A percentile compares a stretch with the other conserved stretches of the same genome.
phyloP scores from a whole-genome alignment of 768 basidiomycete genomes.

The Amanita rubescens region DNA sequence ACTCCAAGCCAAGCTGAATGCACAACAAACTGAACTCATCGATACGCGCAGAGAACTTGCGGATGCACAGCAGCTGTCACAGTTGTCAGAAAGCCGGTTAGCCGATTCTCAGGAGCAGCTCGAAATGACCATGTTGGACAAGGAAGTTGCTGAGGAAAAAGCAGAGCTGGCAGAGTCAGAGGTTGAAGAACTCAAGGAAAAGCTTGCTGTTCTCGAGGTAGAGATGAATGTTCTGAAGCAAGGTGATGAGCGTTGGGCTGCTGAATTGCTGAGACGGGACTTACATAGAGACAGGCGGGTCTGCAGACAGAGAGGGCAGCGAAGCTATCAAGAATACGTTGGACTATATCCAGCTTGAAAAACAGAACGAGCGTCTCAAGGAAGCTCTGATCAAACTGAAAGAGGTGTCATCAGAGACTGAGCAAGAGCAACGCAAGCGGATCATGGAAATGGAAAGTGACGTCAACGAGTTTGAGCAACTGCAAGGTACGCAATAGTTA shows the following conservation, averaged over 20 bases:
- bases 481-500: slow-evolving; percentile 51
- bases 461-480: slow-evolving; percentile 63
- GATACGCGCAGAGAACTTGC: slow-evolving; percentile 69
- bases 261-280: slow-evolving; percentile 1
- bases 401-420: slow-evolving; percentile 83
- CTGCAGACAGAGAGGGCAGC: slow-evolving; percentile 17
- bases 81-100: slow-evolving; percentile 61
- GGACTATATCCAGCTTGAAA: slow-evolving; percentile 83
- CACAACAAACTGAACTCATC: slow-evolving; percentile 73
- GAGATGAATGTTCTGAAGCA: slow-evolving; percentile 77
- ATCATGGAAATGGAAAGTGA: slow-evolving; percentile 91
- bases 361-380: slow-evolving; percentile 92
- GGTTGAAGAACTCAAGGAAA: slow-evolving; percentile 73
- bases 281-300: slow-evolving; percentile 10
- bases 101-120: slow-evolving; percentile 83
- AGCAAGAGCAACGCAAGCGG: slow-evolving; percentile 72
- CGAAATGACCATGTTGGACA: slow-evolving; percentile 93
- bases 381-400: slow-evolving; percentile 90
- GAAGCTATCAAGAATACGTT: slow-evolving; percentile 47
- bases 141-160: slow-evolving; percentile 93
- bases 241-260: slow-evolving; percentile 24
- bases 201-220: slow-evolving; percentile 70
- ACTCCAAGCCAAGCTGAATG: slow-evolving; percentile 79
- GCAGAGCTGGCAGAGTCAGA: slow-evolving; percentile 76
- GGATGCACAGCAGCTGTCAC: slow-evolving; percentile 68